phyloP scores from a whole-genome alignment of 2,329 filamentous ascomycete species.

The Metarhizium brunneum region DNA sequence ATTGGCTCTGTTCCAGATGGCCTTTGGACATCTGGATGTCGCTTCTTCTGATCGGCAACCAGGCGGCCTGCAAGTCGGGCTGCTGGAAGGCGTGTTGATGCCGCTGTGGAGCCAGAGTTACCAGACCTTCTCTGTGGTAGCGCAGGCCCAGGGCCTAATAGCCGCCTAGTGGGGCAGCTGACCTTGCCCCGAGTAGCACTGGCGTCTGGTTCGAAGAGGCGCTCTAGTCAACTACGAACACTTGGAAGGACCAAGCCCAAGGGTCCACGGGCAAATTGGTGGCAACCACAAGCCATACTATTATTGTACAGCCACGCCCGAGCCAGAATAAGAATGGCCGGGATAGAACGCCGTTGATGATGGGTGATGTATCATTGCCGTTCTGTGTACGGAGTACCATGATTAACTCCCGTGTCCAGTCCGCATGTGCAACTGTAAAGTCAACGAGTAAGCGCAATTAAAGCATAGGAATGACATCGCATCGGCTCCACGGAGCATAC shows the following conservation, averaged over 20 bases:
- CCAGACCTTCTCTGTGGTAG: neutral
- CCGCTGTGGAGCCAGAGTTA: neutral
- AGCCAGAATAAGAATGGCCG: neutral
- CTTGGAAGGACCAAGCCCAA: neutral
- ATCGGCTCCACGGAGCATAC: neutral
- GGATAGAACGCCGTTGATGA: neutral
- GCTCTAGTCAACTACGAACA: neutral
- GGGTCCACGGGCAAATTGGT: neutral
- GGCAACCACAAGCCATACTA: neutral
- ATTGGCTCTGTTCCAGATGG: neutral
- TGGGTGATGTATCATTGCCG: neutral
- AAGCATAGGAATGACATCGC: neutral
- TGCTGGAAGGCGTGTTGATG: neutral
- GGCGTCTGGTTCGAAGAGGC: neutral
- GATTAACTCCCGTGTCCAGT: neutral
- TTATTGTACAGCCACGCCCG: conserved; percentile 13
- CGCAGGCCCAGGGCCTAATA: conserved; percentile 6
- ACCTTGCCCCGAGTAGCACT: conserved; percentile 13
- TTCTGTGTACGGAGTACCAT: no score
- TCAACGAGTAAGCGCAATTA: neutral
- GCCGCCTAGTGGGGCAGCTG: conserved; percentile 22
- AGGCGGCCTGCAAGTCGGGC: no score
- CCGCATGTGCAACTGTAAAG: neutral
- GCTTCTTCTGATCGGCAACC: neutral
- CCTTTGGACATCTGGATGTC: neutral